phyloP scores from a whole-genome alignment of 176 grass and related monocot species.

The Rhynchospora breviuscula region DNA sequence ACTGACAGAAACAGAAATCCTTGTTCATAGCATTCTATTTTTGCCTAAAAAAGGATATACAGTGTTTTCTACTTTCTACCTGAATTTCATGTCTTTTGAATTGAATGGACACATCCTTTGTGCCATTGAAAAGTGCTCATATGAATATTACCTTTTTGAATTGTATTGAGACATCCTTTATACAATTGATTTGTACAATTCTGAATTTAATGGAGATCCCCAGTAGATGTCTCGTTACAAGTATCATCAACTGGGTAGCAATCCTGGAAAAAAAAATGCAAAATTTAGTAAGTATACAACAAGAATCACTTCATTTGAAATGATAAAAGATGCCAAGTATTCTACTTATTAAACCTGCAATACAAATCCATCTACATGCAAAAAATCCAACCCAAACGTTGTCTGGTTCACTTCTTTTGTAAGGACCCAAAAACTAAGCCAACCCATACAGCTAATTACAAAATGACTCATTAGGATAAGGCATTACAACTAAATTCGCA shows the following conservation, averaged over 20 bases:
- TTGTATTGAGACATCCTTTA: constrained; percentile 52
- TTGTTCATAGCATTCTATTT: background rate
- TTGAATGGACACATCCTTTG: constrained; percentile 10
- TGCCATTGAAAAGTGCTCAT: constrained; percentile 12
- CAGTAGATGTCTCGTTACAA: constrained; percentile 44
- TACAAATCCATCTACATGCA: background rate
- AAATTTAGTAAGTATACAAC: background rate
- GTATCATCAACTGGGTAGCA: constrained; percentile 39
- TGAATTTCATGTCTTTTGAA: constrained; percentile 24
- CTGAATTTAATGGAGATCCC: constrained; percentile 61
- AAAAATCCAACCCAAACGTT: background rate
- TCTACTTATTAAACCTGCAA: background rate
- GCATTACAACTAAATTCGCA: background rate
- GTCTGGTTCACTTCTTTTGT: background rate
- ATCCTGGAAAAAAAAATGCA: constrained; percentile 41
- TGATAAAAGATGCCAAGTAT: background rate
- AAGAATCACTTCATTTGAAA: background rate
- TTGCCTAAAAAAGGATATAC: background rate
- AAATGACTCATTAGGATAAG: background rate
- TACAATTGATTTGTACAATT: constrained; percentile 54
- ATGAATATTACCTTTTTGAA: constrained; percentile 57
- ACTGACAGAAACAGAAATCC: background rate
- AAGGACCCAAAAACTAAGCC: background rate
- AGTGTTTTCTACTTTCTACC: background rate
- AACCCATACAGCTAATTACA: background rate